phyloP scores from a whole-genome alignment of 257 asterid species.

The Scutellaria baicalensis region DNA sequence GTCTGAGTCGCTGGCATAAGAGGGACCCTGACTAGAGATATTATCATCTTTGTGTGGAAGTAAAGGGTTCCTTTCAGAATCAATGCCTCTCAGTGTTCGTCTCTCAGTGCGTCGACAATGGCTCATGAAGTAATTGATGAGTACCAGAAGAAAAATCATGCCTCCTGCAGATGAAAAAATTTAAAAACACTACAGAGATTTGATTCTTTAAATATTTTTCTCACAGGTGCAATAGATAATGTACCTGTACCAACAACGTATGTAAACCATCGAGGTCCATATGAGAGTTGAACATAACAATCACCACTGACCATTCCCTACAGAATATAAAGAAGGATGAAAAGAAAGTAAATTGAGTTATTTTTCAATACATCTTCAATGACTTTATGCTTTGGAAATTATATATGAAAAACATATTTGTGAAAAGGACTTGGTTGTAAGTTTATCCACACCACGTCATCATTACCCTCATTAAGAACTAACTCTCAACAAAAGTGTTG shows the following conservation, averaged over 20 bases:
- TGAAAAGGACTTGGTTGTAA: not conserved
- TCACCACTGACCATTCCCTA: conserved; percentile 40
- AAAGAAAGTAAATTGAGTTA: not conserved
- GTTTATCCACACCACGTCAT: not conserved
- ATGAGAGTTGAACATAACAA: conserved; percentile 50
- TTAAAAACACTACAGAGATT: not conserved
- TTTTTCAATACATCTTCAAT: not conserved
- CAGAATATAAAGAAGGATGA: conserved; percentile 12
- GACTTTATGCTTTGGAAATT: not conserved
- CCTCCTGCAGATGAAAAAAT: conserved; percentile 43
- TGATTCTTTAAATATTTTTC: not conserved
- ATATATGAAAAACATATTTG: not conserved
- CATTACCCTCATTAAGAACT: not conserved
- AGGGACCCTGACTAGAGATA: conserved; percentile 41
- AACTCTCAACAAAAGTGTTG: not conserved
- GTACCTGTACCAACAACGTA: conserved; percentile 60
- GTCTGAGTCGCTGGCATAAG: conserved; percentile 46
- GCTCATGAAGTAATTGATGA: conserved; percentile 27
- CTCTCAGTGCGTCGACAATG: conserved; percentile 19
- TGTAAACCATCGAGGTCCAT: conserved; percentile 68
- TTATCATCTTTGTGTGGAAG: conserved; percentile 52
- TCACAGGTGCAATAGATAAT: not conserved
- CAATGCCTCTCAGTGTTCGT: conserved; percentile 16
- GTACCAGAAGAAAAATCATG: conserved; percentile 32
- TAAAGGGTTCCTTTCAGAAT: conserved; percentile 49